A percentile compares a stretch with the other conserved stretches of the same genome.
Evolutionary conservation across 108 stramenopile genomes (phyloP).

Genomic region (Asterionellopsis glacialis): DNA sequence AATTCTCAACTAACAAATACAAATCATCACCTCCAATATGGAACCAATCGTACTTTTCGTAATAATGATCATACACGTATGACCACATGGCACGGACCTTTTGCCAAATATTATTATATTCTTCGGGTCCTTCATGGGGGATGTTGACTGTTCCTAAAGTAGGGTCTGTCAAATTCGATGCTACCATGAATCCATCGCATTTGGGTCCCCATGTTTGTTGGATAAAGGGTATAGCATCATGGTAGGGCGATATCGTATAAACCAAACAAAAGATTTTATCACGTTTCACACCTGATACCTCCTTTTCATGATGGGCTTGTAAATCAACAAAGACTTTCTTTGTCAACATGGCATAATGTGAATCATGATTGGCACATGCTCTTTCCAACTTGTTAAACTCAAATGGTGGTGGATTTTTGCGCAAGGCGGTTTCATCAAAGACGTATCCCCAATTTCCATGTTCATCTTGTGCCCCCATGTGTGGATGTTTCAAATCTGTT

Average conservation of each 20-base stretch:
- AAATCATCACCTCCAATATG: conserved; percentile 84
- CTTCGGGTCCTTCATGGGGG: conserved; percentile 90
- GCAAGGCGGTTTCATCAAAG: conserved; percentile 72
- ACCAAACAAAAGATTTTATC: conserved; percentile 85
- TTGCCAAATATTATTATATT: conserved; percentile 98
- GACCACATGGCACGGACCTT: conserved; percentile 93
- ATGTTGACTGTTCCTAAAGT: conserved; percentile 79
- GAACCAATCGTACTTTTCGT: conserved; percentile 67
- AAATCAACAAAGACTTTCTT: conserved; percentile 70
- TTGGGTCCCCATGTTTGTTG: conserved; percentile 80
- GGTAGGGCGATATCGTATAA: conserved; percentile 72
- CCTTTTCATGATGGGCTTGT: conserved; percentile 48
- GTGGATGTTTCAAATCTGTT: conserved; percentile 54
- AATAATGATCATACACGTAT: conserved; percentile 93
- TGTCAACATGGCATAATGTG: conserved; percentile 67
- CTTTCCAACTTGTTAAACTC: conserved; percentile 27
- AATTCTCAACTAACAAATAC: conserved; percentile 89
- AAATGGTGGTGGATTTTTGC: conserved; percentile 64
- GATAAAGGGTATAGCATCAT: conserved; percentile 61
- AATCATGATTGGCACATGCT: conserved; percentile 47
- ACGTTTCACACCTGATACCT: conserved; percentile 48
- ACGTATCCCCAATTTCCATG: conserved; percentile 75
- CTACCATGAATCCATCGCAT: conserved; percentile 98
- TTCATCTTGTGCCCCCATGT: conserved; percentile 73
- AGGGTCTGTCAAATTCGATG: conserved; percentile 76